Evolutionary conservation across 2,329 filamentous ascomycete species (phyloP), one percentile per base, ranked within the genome.

Genomic region (Calonectria crousiana): DNA sequence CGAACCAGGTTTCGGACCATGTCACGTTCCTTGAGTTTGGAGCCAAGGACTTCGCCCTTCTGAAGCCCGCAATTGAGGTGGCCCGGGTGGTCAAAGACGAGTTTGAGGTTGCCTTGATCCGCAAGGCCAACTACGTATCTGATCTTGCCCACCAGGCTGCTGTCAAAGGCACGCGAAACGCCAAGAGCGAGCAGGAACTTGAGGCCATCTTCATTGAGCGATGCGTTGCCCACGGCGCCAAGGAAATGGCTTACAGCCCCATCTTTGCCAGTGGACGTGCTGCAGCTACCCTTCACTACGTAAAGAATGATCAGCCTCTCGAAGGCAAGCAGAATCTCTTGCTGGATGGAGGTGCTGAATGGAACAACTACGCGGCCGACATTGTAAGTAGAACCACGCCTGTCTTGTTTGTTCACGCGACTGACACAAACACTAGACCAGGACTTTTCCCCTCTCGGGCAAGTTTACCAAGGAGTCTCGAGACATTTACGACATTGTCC

Each of bases 201-300:
- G 93, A 98, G 83, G 96, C 92, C 1, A 85, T 93, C 0, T 98
- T 98, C 83, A 84, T 97, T 14, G 92, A 95, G 82, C 89, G 90
- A 36, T 97, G 95, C 83, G 91, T 97, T 74, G 90, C 92, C 67
- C 89, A 93, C 74, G 94, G 94, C 30, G 93, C 94, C 67, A 93
- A 92, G 82, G 92, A 97, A 79, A 95, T 97, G 87, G 93, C 96
- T 1, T 98, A 98, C 85, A 91, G 94, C 78, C 93, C 93, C 74
- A 98, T 98, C 80, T 92, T 97, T 23, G 96, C 95, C 0, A 91
- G 91, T 41, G 96, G 96, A 14, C 90, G 92, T 6, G 93, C 94
- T 20, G 96, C 94, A 0, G 95, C 95, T 6, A 97, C 95, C 1
- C 89, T 98, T 41, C 96, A 98, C 86, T 98, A 98, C 80, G 91